Percentiles rank a stretch among this genome's conserved stretches.
Conservation (phyloP, 805 yeast species). For the Groenewaldozyma tartarivorans region DNA sequence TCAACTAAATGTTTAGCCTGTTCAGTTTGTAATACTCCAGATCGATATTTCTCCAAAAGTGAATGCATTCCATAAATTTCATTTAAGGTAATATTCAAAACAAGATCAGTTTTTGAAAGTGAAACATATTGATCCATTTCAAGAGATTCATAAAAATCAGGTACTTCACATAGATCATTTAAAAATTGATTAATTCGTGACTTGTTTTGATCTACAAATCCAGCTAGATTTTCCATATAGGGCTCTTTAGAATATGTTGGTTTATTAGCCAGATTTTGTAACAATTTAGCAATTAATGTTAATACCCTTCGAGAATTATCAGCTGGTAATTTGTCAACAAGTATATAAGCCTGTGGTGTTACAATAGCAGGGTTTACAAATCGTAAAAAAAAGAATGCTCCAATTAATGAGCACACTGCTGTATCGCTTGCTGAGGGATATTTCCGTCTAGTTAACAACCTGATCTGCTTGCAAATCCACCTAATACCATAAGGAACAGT, state of each 20-base stretch:
- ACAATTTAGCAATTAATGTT: slow-evolving; percentile 68
- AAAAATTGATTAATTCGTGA: slow-evolving; percentile 25
- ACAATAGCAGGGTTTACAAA: slow-evolving; percentile 84
- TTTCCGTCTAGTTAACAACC: slow-evolving; percentile 42
- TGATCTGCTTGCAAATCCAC: slow-evolving; percentile 59
- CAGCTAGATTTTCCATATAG: slow-evolving; percentile 21
- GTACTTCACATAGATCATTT: slow-evolving; percentile 30
- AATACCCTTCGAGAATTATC: slow-evolving; percentile 50
- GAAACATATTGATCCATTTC: slow-evolving; percentile 33
- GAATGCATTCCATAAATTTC: slow-evolving; percentile 29
- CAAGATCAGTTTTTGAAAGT: slow-evolving; percentile 25
- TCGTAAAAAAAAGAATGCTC: slow-evolving; percentile 76
- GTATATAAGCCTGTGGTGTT: slow-evolving; percentile 58
- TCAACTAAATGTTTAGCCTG: slow-evolving; percentile 17
- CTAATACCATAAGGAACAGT: slow-evolving; percentile 63
- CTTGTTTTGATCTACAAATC: slow-evolving; percentile 23
- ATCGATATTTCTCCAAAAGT: slow-evolving; percentile 25
- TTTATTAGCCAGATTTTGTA: slow-evolving; percentile 84
- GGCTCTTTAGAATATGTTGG: slow-evolving; percentile 51
- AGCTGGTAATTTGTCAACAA: slow-evolving; percentile 29
- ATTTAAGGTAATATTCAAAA: slow-evolving; percentile 25
- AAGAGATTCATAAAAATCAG: slow-evolving; percentile 31
- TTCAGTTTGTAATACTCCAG: slow-evolving; percentile 7
- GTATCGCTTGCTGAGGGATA: slow-evolving; percentile 47
- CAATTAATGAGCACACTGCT: slow-evolving; percentile 40